Evolutionary conservation across 2,329 filamentous ascomycete genomes (phyloP), one percentile per base, ranked within the genome.

Genomic region (Colletotrichum euphorbiae): DNA sequence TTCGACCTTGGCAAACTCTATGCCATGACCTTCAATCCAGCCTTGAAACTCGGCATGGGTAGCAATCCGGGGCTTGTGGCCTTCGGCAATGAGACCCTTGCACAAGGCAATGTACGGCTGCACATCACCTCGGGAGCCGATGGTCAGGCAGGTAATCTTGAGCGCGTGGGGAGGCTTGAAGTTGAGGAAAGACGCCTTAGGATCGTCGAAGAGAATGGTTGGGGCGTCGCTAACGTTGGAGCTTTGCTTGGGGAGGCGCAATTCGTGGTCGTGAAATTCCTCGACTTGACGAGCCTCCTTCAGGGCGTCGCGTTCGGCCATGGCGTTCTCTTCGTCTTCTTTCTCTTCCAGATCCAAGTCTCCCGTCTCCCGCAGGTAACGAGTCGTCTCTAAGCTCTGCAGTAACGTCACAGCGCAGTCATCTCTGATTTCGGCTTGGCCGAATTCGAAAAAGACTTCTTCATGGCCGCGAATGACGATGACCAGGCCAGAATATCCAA

Each of bases 21-120:
- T 98, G 0, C 95, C 96, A 76, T 98, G 93, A n/a, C 90, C 88
- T 76, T 93, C 88, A 50, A 99, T 88, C 94, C 95, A 99, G 13
- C 84, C 86, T 73, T 92, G 90, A 74, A 99, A 99, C 77, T 98
- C 95, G 24, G 84, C 85, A 77, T 99, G 96, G 0, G 96, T 98
- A 11, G 95, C 96, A 73, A 99, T 99, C 70, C 89, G 90, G 15
- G 92, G 87, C 69, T 87, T 89, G 78, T 99, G 96, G 0, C 96
- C 96, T 73, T 99, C 94, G 0, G 91, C 92, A 46, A 97, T 79
- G 2, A 99, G 82, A 0, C 93, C 93, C 76, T 97, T 98, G 81
- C 96, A 98, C 1, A 99, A 84, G 0, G 96, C 94, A 77, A 99
- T 98, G 77, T 98, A 99, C 1, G 96, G 96, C 77, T 99, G 96